Evolutionary conservation across 495 filamentous ascomycete species (phyloP), one percentile per base, ranked within the genome.

Genomic region (Sabuloglossum arenarium): DNA sequence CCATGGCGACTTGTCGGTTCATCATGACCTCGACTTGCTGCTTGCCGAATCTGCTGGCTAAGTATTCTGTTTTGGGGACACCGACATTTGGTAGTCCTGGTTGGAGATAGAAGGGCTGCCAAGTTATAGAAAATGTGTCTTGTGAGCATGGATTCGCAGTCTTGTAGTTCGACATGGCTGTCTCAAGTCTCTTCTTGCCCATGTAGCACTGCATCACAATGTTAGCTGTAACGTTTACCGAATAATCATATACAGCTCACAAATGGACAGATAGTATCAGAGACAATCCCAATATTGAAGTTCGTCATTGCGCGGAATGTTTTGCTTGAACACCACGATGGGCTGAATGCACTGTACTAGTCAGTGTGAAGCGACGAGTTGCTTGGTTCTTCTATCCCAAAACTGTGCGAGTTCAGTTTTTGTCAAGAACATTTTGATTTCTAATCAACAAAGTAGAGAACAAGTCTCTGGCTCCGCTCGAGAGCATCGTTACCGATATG

Each of bases 21-120:
- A 73, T 72, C 30, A 87, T 79, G 58, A 75, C 71, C 0, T 66
- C 58, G 2, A 73, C 62, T 14, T 81, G 76, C 24, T 76, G 76
- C 0, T 69, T 65, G n/a, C 80, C 80, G 68, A 85, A 85, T 39
- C 75, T 78, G 23, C 46, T 30, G 16, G 61, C 58, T 65, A 79
- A 82, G 64, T 70, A 73, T 29, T 68, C 66, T 4, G 56, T 60
- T 61, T 86, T 87, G 64, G 80, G 73, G 53, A 78, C 58, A 46
- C 77, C 72, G 37, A 70, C 67, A 55, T 70, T 71, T 1, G 84
- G 75, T 0, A 78, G 70, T 39, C 73, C 66, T 0, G 85, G 82
- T 64, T 87, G 82, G 24, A 95, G 77, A 62, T 90, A 88, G 73
- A 80, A 95, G 0, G 88, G 81, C 53, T 75, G 73, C 84, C 84